Evolutionary conservation across 1,284 basidiomycete species (phyloP), one percentile per base, ranked within the genome.

Genomic region (Kalmanozyma brasiliensis): DNA sequence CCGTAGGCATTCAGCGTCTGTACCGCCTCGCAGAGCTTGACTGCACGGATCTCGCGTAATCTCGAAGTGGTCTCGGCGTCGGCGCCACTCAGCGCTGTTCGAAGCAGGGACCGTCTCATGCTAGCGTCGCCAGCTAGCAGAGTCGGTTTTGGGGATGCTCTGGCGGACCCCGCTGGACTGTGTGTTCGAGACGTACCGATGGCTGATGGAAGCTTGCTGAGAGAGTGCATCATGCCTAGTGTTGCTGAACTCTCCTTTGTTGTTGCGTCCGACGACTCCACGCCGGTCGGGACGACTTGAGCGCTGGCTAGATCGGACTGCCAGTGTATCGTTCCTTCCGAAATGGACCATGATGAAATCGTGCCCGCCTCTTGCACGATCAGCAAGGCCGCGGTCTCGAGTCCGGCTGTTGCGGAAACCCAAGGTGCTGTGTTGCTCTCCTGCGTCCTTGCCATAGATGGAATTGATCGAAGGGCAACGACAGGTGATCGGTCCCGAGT

Each of bases 351-450:
- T 14, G 65, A 11, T 0, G 59, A 65, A 24, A 71, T 44, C 8
- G 23, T 37, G 4, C 73, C 73, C 8, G 67, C 69, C n/a, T 61
- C 56, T 24, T 74, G 73, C 1, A 69, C 49, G 8, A 62, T 55
- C 3, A 67, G 30, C 19, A 74, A 26, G 32, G 48, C 57, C 4
- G 34, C 26, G 14, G 47, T 60, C 44, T 57, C 49, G 9, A 24
- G 11, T 41, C 44, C 17, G 26, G 48, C 10, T 35, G 49, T 3
- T 4, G 20, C 8, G 7, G 35, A 33, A 8, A 11, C 22, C n/a
- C 8, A 9, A 3, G 35, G 8, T 23, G 19, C 24, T 0, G 38
- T 40, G 8, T 47, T n/a, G 2, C n/a, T 24, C 19, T 30, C 40
- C 4, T 48, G 34, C 8, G 8, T 11, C 14, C 17, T 29, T 14